phyloP scores from a whole-genome alignment of 768 basidiomycete species.

The Gymnopilus dilepis region DNA sequence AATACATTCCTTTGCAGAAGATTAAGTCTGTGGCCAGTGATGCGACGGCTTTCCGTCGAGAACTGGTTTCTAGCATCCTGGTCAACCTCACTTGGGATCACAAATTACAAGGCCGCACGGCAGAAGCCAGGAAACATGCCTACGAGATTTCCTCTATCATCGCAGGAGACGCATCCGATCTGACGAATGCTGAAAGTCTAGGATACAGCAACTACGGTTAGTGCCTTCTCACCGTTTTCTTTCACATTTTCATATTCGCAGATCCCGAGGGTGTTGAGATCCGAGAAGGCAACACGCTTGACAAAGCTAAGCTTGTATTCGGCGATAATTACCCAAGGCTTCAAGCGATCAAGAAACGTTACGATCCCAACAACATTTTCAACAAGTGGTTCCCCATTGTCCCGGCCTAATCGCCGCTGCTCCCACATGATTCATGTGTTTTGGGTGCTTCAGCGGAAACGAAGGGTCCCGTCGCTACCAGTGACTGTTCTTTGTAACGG shows the following conservation, averaged over 20 bases:
- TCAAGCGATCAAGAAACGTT: constrained; percentile 45
- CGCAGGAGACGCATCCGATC: constrained; percentile 31
- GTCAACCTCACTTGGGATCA: constrained; percentile 40
- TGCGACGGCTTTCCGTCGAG: constrained; percentile 47
- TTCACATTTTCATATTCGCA: background rate
- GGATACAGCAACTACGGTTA: constrained; percentile 56
- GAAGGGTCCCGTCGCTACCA: too few species aligned
- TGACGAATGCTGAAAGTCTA: constrained; percentile 32
- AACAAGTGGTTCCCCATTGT: constrained; percentile 51
- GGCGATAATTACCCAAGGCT: constrained; percentile 45
- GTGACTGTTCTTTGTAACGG: too few species aligned
- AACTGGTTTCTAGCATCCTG: constrained; percentile 39
- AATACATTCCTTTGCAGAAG: constrained; percentile 47
- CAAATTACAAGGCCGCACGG: constrained; percentile 34
- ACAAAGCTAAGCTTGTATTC: constrained; percentile 39
- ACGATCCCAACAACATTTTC: constrained; percentile 50
- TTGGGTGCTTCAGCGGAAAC: too few species aligned
- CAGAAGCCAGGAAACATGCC: constrained; percentile 35
- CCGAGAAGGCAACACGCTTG: constrained; percentile 12
- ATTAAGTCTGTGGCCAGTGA: constrained; percentile 39
- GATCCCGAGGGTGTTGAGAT: constrained; percentile 23
- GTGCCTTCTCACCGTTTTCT: background rate
- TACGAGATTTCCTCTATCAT: constrained; percentile 38
- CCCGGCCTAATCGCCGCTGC: constrained; percentile 25
- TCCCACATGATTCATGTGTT: too few species aligned